phyloP scores from a whole-genome alignment of 495 filamentous ascomycete genomes.

The Tuber umbilicatum region DNA sequence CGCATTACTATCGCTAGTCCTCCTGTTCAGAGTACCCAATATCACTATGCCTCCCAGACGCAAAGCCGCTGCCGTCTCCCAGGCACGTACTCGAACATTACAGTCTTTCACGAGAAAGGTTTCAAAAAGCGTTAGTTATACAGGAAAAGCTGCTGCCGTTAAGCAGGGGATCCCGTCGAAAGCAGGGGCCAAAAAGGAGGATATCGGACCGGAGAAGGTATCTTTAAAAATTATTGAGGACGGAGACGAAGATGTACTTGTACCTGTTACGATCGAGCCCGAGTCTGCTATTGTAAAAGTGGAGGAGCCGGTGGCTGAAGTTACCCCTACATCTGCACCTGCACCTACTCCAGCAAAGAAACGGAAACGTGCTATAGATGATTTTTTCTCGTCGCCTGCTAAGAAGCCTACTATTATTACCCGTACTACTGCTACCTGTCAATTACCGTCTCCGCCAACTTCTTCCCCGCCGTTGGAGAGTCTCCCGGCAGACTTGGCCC shows the following conservation, averaged over 20 bases:
- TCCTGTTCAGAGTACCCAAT: neutral
- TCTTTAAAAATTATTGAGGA: constrained; percentile 28
- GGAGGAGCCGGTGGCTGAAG: neutral
- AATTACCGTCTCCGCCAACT: constrained; percentile 2
- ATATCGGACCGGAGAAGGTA: neutral
- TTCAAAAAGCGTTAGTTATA: constrained; percentile 27
- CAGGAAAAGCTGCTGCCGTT: constrained; percentile 9
- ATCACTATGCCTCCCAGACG: constrained; percentile 32
- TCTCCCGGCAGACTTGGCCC: constrained; percentile 22
- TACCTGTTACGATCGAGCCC: constrained; percentile 5
- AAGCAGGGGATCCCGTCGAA: neutral
- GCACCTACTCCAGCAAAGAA: constrained; percentile 13
- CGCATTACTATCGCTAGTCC: constrained; percentile 22
- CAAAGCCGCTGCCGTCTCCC: constrained; percentile 25
- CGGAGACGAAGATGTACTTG: constrained; percentile 35
- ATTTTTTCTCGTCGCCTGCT: constrained; percentile 23
- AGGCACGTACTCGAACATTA: constrained; percentile 23
- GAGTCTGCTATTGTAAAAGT: constrained; percentile 6
- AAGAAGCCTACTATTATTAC: constrained; percentile 21
- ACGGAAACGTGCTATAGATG: constrained; percentile 30
- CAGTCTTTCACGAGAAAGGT: constrained; percentile 33
- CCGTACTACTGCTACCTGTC: neutral
- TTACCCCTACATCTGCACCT: neutral
- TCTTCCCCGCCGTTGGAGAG: constrained; percentile 11
- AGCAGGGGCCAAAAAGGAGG: constrained; percentile 15